These are phyloP conservation scores for Haplographium delicatum DNA, from an alignment of 495 filamentous ascomycete species.

Conservation along the genomic window DNA sequence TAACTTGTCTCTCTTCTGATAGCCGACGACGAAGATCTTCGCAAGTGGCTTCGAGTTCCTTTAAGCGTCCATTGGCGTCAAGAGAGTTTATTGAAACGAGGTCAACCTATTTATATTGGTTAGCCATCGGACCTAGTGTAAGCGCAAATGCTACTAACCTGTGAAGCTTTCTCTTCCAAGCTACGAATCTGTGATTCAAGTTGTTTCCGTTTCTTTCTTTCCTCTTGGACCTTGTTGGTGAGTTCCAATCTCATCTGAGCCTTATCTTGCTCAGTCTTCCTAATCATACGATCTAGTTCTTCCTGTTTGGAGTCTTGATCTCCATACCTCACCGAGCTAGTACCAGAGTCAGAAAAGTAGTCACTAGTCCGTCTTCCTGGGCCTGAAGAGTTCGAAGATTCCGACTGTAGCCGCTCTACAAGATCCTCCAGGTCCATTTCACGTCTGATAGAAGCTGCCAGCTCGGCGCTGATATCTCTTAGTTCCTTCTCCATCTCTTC, in stretches of 20 bases:
- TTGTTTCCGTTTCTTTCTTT: conserved; percentile 64
- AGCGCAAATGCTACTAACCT: conserved; percentile 31
- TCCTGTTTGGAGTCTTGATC: conserved; percentile 64
- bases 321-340: conserved; percentile 73
- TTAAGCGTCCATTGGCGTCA: conserved; percentile 50
- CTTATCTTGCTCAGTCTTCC: conserved; percentile 85
- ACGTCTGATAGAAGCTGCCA: conserved; percentile 85
- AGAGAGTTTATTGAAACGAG: conserved; percentile 37
- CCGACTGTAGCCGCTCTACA: conserved; percentile 77
- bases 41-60: conserved; percentile 71
- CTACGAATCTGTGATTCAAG: conserved; percentile 78
- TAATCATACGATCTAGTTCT: conserved; percentile 76
- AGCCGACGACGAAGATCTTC: conserved; percentile 79
- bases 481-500: conserved; percentile 91
- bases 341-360: conserved; percentile 95
- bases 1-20: conserved; percentile 77
- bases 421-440: conserved; percentile 97
- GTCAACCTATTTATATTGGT: conserved; percentile 28
- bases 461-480: conserved; percentile 83
- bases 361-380: conserved; percentile 83
- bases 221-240: conserved; percentile 76
- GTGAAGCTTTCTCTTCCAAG: conserved; percentile 68
- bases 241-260: conserved; percentile 82
- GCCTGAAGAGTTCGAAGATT: conserved; percentile 55
- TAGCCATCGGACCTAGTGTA: neutral